Conservation (phyloP, 352 stramenopile species). For the Blastocystis sp. region DNA sequence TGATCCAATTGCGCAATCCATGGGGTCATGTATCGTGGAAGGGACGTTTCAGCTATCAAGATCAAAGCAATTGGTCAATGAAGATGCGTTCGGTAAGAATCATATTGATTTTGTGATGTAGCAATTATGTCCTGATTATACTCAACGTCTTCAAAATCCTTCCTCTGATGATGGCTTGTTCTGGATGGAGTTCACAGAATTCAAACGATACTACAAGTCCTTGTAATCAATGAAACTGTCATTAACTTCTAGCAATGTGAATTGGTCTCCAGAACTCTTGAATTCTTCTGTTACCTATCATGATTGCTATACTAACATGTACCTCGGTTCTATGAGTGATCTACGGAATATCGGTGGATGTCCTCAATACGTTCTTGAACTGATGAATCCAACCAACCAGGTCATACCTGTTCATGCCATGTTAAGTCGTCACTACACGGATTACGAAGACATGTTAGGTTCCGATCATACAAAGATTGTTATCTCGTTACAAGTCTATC, state of each 20-base stretch:
- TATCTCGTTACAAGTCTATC: background rate
- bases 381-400: conserved; percentile 68
- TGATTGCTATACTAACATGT: conserved; percentile 76
- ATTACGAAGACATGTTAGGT: conserved; percentile 65
- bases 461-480: background rate
- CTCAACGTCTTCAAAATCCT: background rate
- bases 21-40: conserved; percentile 72
- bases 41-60: conserved; percentile 73
- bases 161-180: conserved; percentile 83
- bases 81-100: conserved; percentile 67
- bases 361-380: conserved; percentile 81
- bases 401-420: conserved; percentile 78
- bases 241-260: conserved; percentile 70
- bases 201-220: conserved; percentile 82
- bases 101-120: conserved; percentile 66
- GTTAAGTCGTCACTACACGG: conserved; percentile 81
- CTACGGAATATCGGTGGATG: conserved; percentile 83
- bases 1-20: conserved; percentile 90
- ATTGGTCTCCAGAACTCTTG: conserved; percentile 87
- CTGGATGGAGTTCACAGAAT: conserved; percentile 86
- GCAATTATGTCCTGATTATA: conserved; percentile 61
- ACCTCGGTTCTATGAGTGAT: conserved; percentile 77
- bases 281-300: conserved; percentile 66
- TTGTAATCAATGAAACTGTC: conserved; percentile 67
- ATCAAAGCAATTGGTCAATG: conserved; percentile 68